Base-by-base conservation (phyloP, 2,329 filamentous ascomycete genomes). In the Penicillium sp. region DNA sequence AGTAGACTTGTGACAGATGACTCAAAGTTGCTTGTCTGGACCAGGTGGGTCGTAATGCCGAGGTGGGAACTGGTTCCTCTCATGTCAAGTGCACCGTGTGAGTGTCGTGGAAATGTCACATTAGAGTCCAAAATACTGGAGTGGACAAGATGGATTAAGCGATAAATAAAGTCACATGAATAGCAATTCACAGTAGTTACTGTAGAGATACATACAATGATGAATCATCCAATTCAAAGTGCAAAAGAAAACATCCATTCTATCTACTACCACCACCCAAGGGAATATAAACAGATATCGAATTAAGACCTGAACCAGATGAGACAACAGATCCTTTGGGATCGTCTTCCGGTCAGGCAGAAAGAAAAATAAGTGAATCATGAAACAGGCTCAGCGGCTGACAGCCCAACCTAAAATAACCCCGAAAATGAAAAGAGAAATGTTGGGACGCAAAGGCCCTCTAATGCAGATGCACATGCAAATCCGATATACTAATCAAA, bases 391-490 rank as follows among this genome's bases (percentile, higher is more conserved):
- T 43, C n/a, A 46, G n/a, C 35, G 26, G 23, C 42, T 44, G 25
- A 45, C 13, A 44, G 19, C 26, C 50, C n/a, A 45, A 31, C 25
- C 37, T 26, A 35, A 44, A 35, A 10, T 26, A 33, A 21, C 23
- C 35, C 37, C 19, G 42, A 52, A 44, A 39, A 31, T 19, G 16
- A 29, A 11, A 42, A 27, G n/a, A 35, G 11, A 35, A 50, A 50
- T 50, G 48, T 50, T 50, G 48, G 48, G 33, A 50, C 48, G 13
- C 33, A 37, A 50, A 27, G n/a, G 26, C 29, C 26, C 37, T 52
- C 50, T 51, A 45, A 45, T 52, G 26, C 50, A 50, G 27, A 21
- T 50, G 33, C 48, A 50, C 48, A 50, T 50, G 48, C 48, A 50
- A 50, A 50, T 31, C 45, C 27, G 39, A 48, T 21, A 48, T 33